phyloP scores from a whole-genome alignment of 345 rosid species.

The Eucalyptus viminalis region DNA sequence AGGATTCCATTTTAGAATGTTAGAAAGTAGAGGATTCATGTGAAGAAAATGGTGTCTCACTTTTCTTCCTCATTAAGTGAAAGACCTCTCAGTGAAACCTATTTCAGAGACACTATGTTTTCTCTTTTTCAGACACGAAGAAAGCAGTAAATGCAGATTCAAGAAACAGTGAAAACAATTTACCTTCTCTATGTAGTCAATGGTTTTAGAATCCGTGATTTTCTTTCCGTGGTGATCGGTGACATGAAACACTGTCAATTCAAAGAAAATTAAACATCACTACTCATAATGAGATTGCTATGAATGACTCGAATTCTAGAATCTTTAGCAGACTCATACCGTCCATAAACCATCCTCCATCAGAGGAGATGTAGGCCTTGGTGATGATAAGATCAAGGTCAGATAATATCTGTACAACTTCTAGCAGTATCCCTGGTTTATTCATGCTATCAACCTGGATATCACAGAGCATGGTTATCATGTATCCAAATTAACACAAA shows the following conservation, averaged over 20 bases:
- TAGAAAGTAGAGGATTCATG: not conserved
- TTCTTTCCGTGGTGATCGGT: slow-evolving; percentile 53
- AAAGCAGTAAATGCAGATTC: not conserved
- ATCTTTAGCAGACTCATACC: slow-evolving; percentile 22
- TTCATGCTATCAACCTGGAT: slow-evolving; percentile 82
- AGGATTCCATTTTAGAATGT: not conserved
- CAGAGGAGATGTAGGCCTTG: slow-evolving; percentile 93
- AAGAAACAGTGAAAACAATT: not conserved
- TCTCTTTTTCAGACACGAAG: not conserved
- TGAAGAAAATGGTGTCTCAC: not conserved
- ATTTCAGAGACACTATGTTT: not conserved
- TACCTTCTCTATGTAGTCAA: slow-evolving; percentile 26
- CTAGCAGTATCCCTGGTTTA: slow-evolving; percentile 89
- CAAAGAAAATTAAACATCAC: not conserved
- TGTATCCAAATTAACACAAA: not conserved
- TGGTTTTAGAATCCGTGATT: slow-evolving; percentile 45
- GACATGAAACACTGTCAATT: slow-evolving; percentile 34
- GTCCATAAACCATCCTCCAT: slow-evolving; percentile 99
- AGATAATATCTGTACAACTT: slow-evolving; percentile 83
- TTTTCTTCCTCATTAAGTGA: not conserved
- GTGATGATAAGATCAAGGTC: slow-evolving; percentile 86
- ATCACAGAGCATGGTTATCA: not conserved
- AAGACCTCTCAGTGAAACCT: not conserved
- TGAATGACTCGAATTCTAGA: not conserved
- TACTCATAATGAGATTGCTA: not conserved